Base-by-base conservation (phyloP, 2,329 filamentous ascomycete genomes). In the Hypoxylon sp. region DNA sequence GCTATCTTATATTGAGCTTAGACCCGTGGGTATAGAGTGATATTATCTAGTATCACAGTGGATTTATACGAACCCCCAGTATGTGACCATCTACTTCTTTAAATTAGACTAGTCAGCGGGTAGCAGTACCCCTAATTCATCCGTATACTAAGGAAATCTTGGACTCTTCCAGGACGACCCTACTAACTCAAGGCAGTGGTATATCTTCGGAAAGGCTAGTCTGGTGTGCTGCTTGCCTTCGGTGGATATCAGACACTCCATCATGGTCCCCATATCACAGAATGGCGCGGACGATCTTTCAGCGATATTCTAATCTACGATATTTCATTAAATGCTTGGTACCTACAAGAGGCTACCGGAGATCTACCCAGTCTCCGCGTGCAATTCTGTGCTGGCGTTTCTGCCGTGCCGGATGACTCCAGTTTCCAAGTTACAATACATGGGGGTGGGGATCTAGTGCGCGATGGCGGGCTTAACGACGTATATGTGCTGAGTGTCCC, bases 381-480 rank as follows among this genome's bases (percentile, higher is more conserved):
- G 14, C 69, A 72, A n/a, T 72, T 70, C 54, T 73, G 67, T n/a
- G 67, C 69, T 7, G 64, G 60, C 6, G 71, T 70, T n/a, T 73
- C 71, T 6, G 49, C 67, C 17, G 64, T 69, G 20, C 69, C 69
- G 3, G 71, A 72, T 17, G 69, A 73, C 49, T 73, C 71, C 10
- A 72, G 71, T 61, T 73, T 73, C 51, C 71, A 73, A 51, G 62
- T 72, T 17, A 73, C 71, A 8, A 67, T 73, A 2, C 67, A 72
- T 13, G 67, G 59, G 6, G 69, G 67, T 7, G 67, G 61, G 58
- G 71, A 72, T 27, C 37, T 56, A 33, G 4, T 8, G 22, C 13
- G 65, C 1, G 22, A 20, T 2, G 46, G 31, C 3, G 58, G 65
- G 7, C 64, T 70, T 20, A 71, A 71, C 31, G 69, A 73, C 46